phyloP scores from a whole-genome alignment of 768 basidiomycete genomes.

The Tephrocybe sp. region DNA sequence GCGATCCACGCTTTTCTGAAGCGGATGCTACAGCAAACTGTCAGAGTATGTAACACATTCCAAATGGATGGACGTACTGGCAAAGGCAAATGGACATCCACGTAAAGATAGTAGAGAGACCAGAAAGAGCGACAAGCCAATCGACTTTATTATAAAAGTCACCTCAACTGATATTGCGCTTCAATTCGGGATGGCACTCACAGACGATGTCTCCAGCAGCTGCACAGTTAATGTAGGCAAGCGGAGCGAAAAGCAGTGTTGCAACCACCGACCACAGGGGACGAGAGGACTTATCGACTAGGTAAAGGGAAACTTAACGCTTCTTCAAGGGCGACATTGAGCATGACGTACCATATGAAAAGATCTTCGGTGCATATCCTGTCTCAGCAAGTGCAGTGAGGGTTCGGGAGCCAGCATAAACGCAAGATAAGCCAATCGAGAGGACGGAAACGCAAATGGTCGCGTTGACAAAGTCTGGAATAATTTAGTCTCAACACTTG shows the following conservation, averaged over 20 bases:
- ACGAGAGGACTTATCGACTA: constrained; percentile 45
- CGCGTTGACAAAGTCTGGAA: constrained; percentile 35
- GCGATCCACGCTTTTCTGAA: constrained; percentile 41
- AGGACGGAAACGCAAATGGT: constrained; percentile 46
- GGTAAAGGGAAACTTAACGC: neutral
- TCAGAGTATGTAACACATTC: neutral
- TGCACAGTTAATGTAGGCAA: constrained; percentile 38
- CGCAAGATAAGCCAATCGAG: constrained; percentile 42
- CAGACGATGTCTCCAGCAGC: constrained; percentile 36
- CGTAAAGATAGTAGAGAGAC: constrained; percentile 43
- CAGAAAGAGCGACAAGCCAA: constrained; percentile 45
- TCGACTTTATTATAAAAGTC: constrained; percentile 25
- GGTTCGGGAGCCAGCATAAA: constrained; percentile 44
- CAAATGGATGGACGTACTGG: constrained; percentile 30
- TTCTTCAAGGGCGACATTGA: neutral
- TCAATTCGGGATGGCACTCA: constrained; percentile 17
- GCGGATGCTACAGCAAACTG: constrained; percentile 29
- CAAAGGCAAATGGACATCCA: constrained; percentile 45
- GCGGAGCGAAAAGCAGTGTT: constrained; percentile 33
- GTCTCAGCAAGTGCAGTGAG: constrained; percentile 44
- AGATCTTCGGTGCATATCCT: constrained; percentile 42
- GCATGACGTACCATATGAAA: constrained; percentile 30
- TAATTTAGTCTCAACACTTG: neutral
- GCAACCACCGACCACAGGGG: constrained; percentile 39
- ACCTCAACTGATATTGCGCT: neutral